Percentiles rank a stretch among this genome's conserved stretches.
These are phyloP conservation scores for Mycena olivaceomarginata DNA, from an alignment of 768 basidiomycete species.

Conservation along the genomic window DNA sequence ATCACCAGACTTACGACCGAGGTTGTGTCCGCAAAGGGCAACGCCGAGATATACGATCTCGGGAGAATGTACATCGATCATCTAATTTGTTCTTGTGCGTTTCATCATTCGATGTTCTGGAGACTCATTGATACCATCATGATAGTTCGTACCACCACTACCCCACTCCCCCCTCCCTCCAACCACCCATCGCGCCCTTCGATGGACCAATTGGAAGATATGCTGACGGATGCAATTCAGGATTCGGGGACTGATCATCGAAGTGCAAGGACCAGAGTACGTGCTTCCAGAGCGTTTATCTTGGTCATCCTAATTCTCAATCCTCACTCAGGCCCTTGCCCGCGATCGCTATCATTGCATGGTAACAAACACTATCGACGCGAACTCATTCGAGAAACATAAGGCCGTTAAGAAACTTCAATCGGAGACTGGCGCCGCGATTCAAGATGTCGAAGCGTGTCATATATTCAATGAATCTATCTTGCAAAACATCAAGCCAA, in stretches of 20 bases:
- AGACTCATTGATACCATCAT: slow-evolving; percentile 11
- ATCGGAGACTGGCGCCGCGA: slow-evolving; percentile 8
- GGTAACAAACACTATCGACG: slow-evolving; percentile 16
- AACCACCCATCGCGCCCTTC: slow-evolving; percentile 34
- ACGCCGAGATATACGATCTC: slow-evolving; percentile 19
- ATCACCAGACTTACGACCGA: slow-evolving; percentile 8
- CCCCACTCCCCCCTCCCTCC: slow-evolving; percentile 19
- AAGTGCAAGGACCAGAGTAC: slow-evolving; percentile 24
- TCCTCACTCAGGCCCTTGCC: slow-evolving; percentile 28
- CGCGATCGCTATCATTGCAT: slow-evolving; percentile 35
- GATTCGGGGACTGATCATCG: slow-evolving; percentile 17
- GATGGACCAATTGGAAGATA: slow-evolving; percentile 26
- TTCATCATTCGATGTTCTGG: slow-evolving; percentile 19
- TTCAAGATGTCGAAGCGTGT: slow-evolving; percentile 12
- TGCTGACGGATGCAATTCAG: slow-evolving; percentile 23
- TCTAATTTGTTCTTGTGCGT: slow-evolving; percentile 30
- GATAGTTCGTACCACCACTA: slow-evolving; percentile 27
- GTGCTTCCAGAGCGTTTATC: slow-evolving; percentile 22
- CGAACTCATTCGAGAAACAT: slow-evolving; percentile 18
- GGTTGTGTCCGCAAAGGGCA: slow-evolving; percentile 11
- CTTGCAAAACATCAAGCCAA: slow-evolving; percentile 24
- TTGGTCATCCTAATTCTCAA: slow-evolving; percentile 12
- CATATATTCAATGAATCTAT: slow-evolving; percentile 34
- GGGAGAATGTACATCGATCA: slow-evolving; percentile 28
- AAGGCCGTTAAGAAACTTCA: slow-evolving; percentile 13